Base-by-base conservation (phyloP, 305 asterid species). In the Fraxinus greggii region DNA sequence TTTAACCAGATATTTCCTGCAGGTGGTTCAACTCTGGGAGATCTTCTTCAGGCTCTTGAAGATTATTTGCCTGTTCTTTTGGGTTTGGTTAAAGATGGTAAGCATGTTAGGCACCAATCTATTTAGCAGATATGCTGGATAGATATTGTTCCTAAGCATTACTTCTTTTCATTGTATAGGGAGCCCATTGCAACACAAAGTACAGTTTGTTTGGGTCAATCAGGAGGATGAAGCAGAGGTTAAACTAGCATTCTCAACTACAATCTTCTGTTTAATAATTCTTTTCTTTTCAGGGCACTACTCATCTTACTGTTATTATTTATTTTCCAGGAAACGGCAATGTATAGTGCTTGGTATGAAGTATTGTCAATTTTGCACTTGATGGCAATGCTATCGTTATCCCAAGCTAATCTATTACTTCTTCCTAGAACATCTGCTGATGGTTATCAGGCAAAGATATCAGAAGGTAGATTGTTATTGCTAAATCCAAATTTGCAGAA, bases 201-300 rank as follows among this genome's bases (percentile, higher is more conserved):
- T 93, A 80, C 97, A 89, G 88, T 97, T 95, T 88, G 86, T 87
- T 88, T 97, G 99, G 99, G 88, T 93, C 84, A 97, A 97, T 89
- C 99, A 97, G 89, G 99, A 97, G 91, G 99, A 97, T 77, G 98
- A 95, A 78, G 93, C 85, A 56, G 99, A 97, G 99, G 99, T 97
- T 82, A 79, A 70, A 87, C 69, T 82, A 45, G 61, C 33, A 77
- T 85, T 79, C 82, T 80, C 28, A 31, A 67, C 77, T 80, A 32
- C 81, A 51, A 17, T 24, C 3, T 75, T 82, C 61, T 78, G 79
- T 78, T 73, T 33, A 56, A 12, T 78, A 74, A 40, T 73, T 83
- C 75, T 75, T 40, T 84, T 85, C 56, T 76, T 40, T 65, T 79
- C 26, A 63, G 84, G 81, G 54, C n/a, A 51, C 77, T 48, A 26